phyloP scores from a whole-genome alignment of 73 alveolate genomes.

The Paramecium biaurelia region DNA sequence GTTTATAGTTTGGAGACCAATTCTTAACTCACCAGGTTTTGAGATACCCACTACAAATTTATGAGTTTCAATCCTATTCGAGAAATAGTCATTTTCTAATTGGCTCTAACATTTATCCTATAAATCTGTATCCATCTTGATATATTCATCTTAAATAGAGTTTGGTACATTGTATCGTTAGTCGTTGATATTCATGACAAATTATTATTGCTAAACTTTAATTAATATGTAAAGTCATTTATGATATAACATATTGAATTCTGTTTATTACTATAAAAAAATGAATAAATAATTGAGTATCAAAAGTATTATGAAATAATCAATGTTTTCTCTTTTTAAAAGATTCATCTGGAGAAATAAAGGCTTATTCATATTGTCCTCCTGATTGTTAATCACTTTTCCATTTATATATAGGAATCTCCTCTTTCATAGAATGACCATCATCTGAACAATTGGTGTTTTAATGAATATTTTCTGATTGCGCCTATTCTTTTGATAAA shows the following conservation, averaged over 20 bases:
- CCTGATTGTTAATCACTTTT: neutral
- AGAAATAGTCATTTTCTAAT: neutral
- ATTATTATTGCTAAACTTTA: neutral
- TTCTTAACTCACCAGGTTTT: conserved; percentile 6
- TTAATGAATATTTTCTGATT: neutral
- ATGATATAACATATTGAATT: neutral
- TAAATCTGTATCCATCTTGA: neutral
- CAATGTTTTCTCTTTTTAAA: neutral
- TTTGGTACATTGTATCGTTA: neutral
- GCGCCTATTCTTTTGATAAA: neutral
- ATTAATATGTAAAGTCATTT: neutral
- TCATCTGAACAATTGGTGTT: neutral
- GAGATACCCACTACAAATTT: neutral
- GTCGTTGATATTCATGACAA: neutral
- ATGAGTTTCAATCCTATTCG: neutral
- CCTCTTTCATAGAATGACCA: neutral
- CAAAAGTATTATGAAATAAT: neutral
- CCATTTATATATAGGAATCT: neutral
- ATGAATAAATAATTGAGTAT: neutral
- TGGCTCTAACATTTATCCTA: neutral
- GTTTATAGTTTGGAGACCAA: neutral
- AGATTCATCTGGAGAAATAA: neutral
- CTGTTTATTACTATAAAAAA: neutral
- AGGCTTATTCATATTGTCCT: neutral
- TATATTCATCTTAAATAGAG: neutral